phyloP scores from a whole-genome alignment of 2,329 filamentous ascomycete genomes.

The Clarireedia sp. region DNA sequence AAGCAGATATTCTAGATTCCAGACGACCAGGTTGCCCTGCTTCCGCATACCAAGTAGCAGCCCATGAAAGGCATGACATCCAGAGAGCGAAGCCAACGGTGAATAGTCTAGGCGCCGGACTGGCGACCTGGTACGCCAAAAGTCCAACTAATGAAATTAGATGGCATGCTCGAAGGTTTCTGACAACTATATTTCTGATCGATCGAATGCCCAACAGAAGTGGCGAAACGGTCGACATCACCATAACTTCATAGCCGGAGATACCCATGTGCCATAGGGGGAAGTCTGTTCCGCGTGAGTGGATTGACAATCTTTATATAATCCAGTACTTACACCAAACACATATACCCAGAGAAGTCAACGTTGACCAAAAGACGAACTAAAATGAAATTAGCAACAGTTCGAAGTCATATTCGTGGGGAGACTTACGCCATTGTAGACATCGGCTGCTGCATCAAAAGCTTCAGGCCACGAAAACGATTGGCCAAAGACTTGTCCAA shows the following conservation, averaged over 20 bases:
- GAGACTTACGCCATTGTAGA: conserved; percentile 77
- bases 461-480: conserved; percentile 67
- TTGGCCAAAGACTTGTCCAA: conserved; percentile 60
- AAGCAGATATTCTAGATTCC: conserved; percentile 74
- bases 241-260: conserved; percentile 85
- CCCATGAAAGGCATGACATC: conserved; percentile 77
- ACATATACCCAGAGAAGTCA: conserved; percentile 79
- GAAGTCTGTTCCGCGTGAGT: conserved; percentile 54
- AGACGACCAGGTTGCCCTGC: conserved; percentile 65
- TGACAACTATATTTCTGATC: conserved; percentile 59
- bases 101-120: conserved; percentile 70
- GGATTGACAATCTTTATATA: background rate
- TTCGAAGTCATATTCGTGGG: background rate
- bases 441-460: conserved; percentile 75
- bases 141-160: conserved; percentile 72
- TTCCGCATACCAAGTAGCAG: conserved; percentile 72
- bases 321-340: conserved; percentile 76
- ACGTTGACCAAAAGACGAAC: conserved; percentile 93
- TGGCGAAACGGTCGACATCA: conserved; percentile 79
- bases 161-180: conserved; percentile 64
- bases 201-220: conserved; percentile 65
- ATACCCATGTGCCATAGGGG: conserved; percentile 99
- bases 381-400: conserved; percentile 31
- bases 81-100: conserved; percentile 72
- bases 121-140: conserved; percentile 66